These are phyloP conservation scores for Verticillium longisporum DNA, from an alignment of 2,329 filamentous ascomycete genomes.

Conservation along the genomic window DNA sequence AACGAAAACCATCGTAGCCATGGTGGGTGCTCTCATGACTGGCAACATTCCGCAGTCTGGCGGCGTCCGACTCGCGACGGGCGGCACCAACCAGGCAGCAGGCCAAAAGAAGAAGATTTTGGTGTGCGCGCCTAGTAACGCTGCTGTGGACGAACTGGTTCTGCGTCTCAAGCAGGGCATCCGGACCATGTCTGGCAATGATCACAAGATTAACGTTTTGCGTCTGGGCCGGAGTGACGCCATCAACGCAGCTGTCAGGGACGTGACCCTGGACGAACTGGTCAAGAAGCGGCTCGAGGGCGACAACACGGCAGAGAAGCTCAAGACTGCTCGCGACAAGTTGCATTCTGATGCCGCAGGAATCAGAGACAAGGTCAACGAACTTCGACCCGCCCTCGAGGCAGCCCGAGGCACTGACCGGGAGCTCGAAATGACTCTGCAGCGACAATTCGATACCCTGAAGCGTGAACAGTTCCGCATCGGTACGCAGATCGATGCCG, in stretches of 20 bases:
- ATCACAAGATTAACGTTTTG: slow-evolving; percentile 76
- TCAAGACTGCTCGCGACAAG: slow-evolving; percentile 48
- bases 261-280: slow-evolving; percentile 89
- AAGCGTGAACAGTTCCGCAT: slow-evolving; percentile 68
- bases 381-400: slow-evolving; percentile 66
- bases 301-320: slow-evolving; percentile 51
- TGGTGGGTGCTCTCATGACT: slow-evolving; percentile 84
- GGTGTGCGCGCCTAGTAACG: slow-evolving; percentile 97
- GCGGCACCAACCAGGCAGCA: slow-evolving; percentile 24
- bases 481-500: slow-evolving; percentile 76
- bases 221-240: slow-evolving; percentile 87
- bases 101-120: slow-evolving; percentile 81
- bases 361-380: slow-evolving; percentile 68
- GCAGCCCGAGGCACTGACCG: slow-evolving; percentile 45
- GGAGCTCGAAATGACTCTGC: slow-evolving; percentile 38
- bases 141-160: slow-evolving; percentile 92
- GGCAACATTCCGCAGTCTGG: slow-evolving; percentile 39
- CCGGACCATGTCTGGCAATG: slow-evolving; percentile 65
- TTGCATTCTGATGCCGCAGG: slow-evolving; percentile 58
- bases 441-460: slow-evolving; percentile 70
- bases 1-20: slow-evolving; percentile 95
- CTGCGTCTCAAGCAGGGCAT: slow-evolving; percentile 85
- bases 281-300: slow-evolving; percentile 67
- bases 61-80: slow-evolving; percentile 26
- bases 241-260: slow-evolving; percentile 81